phyloP scores from a whole-genome alignment of 164 flowering plant species.

The Nymphaea thermarum region DNA sequence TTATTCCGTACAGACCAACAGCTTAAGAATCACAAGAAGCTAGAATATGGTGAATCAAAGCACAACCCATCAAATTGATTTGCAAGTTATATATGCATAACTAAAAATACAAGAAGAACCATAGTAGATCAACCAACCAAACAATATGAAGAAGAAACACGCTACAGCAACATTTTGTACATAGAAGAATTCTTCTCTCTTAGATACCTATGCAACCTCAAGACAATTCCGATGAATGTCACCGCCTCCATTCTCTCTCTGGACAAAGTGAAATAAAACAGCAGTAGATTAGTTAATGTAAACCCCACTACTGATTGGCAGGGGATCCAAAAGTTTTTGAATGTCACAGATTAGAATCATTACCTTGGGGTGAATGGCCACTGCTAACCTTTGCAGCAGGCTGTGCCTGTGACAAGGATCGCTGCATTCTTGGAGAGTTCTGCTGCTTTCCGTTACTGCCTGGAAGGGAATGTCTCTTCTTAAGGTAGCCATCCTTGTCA shows the following conservation, averaged over 20 bases:
- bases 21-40: background rate
- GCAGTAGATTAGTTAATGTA: background rate
- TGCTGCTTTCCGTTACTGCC: constrained; percentile 54
- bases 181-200: background rate
- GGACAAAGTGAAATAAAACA: background rate
- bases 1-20: background rate
- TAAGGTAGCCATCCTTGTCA: constrained; percentile 47
- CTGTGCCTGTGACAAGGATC: constrained; percentile 55
- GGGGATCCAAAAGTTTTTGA: background rate
- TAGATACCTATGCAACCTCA: background rate
- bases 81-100: background rate
- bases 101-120: background rate
- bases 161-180: background rate
- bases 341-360: background rate
- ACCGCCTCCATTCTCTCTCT: background rate
- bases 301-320: background rate
- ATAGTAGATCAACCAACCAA: background rate
- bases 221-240: background rate
- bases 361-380: background rate
- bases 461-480: constrained; percentile 70
- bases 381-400: constrained; percentile 46
- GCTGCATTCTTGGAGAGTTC: constrained; percentile 59
- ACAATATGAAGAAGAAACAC: background rate
- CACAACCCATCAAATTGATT: background rate
- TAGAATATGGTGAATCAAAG: background rate